Conservation (phyloP, 257 asterid species). For the Lantana camara region DNA sequence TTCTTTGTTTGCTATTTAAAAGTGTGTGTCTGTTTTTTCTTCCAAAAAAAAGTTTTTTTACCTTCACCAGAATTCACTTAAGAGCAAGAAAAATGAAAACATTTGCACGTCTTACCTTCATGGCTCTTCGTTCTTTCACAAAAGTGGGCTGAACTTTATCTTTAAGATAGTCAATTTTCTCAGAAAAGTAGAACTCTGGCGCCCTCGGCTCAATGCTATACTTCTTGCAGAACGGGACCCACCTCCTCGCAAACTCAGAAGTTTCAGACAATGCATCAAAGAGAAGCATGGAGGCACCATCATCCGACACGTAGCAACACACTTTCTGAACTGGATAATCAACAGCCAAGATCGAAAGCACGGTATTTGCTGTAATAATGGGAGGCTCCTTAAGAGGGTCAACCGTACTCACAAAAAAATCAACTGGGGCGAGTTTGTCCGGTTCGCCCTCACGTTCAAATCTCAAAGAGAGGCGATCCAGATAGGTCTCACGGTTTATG, state of each 20-base stretch:
- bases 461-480: constrained; percentile 73
- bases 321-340: constrained; percentile 84
- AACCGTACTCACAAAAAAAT: constrained; percentile 71
- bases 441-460: constrained; percentile 79
- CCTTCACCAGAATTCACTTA: constrained; percentile 1
- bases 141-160: constrained; percentile 81
- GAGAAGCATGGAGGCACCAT: constrained; percentile 90
- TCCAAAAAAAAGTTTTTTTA: too few relatives aligned
- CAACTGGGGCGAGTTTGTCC: constrained; percentile 51
- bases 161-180: constrained; percentile 81
- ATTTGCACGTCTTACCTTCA: constrained; percentile 56
- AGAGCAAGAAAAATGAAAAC: not conserved
- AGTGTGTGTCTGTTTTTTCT: too few relatives aligned
- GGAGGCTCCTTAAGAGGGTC: constrained; percentile 93
- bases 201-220: constrained; percentile 78
- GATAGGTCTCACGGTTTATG: constrained; percentile 77
- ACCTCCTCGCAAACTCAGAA: constrained; percentile 79
- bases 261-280: constrained; percentile 75
- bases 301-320: constrained; percentile 86
- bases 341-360: constrained; percentile 68
- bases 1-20: too few relatives aligned
- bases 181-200: constrained; percentile 76
- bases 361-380: constrained; percentile 80
- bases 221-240: constrained; percentile 90
- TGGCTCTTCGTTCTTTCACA: constrained; percentile 87